These are phyloP conservation scores for Russula sp. DNA, from an alignment of 768 basidiomycete genomes.

Conservation along the genomic window DNA sequence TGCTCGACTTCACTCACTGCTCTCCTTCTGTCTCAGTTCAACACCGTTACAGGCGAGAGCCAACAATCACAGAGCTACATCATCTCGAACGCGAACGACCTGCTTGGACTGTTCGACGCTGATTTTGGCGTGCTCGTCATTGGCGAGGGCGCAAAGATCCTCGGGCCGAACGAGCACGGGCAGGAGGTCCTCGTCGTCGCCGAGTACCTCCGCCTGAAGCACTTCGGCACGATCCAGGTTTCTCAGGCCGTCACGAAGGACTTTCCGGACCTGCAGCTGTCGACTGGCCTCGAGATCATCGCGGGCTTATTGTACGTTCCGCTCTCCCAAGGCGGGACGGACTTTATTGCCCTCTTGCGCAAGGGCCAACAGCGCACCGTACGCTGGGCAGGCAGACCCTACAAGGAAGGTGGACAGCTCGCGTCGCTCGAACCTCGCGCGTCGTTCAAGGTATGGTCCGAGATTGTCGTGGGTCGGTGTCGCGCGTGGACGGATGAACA, in stretches of 20 bases:
- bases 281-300: constrained; percentile 28
- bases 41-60: constrained; percentile 53
- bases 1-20: not conserved
- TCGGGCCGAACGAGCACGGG: constrained; percentile 64
- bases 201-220: constrained; percentile 71
- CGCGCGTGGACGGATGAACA: constrained; percentile 79
- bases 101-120: constrained; percentile 71
- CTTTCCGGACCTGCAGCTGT: constrained; percentile 64
- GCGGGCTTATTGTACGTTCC: constrained; percentile 32
- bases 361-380: constrained; percentile 67
- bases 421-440: constrained; percentile 62
- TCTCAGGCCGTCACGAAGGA: constrained; percentile 63
- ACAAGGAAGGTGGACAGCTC: constrained; percentile 34
- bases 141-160: constrained; percentile 64
- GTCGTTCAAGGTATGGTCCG: constrained; percentile 76
- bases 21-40: constrained; percentile 44
- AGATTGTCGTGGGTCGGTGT: constrained; percentile 61
- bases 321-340: not conserved
- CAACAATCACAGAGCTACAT: constrained; percentile 71
- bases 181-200: constrained; percentile 76
- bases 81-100: constrained; percentile 73
- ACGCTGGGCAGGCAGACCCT: constrained; percentile 75
- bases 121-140: constrained; percentile 69
- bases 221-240: constrained; percentile 62
- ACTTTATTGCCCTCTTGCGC: not conserved